Conservation (phyloP, 2,329 filamentous ascomycete genomes). For the Exophiala xenobiotica region DNA sequence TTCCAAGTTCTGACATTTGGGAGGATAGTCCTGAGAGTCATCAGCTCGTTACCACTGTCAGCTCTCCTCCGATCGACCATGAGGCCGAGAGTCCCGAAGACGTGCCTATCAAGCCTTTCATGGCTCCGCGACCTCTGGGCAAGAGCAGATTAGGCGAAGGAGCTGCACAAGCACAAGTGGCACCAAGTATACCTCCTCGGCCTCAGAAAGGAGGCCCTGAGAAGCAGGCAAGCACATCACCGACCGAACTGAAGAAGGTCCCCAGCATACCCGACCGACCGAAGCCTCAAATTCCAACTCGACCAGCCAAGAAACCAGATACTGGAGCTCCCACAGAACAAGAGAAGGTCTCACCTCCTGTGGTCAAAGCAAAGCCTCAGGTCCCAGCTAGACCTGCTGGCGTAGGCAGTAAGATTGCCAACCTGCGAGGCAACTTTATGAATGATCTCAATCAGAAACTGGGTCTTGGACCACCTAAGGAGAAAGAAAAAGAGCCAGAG, state of each 20-base stretch:
- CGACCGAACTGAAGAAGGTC: slow-evolving; percentile 51
- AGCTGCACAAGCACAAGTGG: slow-evolving; percentile 25
- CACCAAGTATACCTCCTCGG: slow-evolving; percentile 34
- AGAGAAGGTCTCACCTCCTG: slow-evolving; percentile 38
- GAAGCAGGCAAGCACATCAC: slow-evolving; percentile 32
- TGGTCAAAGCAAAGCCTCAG: slow-evolving; percentile 73
- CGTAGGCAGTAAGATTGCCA: slow-evolving; percentile 78
- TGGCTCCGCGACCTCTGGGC: slow-evolving; percentile 33
- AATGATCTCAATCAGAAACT: slow-evolving; percentile 88
- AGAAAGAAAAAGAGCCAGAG: slow-evolving; percentile 58
- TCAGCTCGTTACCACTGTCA: slow-evolving; percentile 73
- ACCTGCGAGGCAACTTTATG: slow-evolving; percentile 87
- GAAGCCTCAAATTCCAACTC: slow-evolving; percentile 66
- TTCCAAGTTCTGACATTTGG: slow-evolving; percentile 92
- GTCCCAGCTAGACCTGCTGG: slow-evolving; percentile 73
- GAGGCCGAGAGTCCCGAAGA: slow-evolving; percentile 42
- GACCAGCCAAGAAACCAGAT: slow-evolving; percentile 57
- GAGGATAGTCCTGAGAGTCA: slow-evolving; percentile 87
- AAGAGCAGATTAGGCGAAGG: slow-evolving; percentile 30
- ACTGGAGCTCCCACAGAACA: slow-evolving; percentile 40
- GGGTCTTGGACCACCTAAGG: slow-evolving; percentile 80
- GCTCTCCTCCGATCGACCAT: slow-evolving; percentile 51
- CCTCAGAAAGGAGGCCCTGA: slow-evolving; percentile 33
- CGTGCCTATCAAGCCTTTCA: slow-evolving; percentile 31
- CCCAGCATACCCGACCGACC: slow-evolving; percentile 58